Conservation (phyloP, 1,284 basidiomycete genomes). For the Pterulicium gracile region DNA sequence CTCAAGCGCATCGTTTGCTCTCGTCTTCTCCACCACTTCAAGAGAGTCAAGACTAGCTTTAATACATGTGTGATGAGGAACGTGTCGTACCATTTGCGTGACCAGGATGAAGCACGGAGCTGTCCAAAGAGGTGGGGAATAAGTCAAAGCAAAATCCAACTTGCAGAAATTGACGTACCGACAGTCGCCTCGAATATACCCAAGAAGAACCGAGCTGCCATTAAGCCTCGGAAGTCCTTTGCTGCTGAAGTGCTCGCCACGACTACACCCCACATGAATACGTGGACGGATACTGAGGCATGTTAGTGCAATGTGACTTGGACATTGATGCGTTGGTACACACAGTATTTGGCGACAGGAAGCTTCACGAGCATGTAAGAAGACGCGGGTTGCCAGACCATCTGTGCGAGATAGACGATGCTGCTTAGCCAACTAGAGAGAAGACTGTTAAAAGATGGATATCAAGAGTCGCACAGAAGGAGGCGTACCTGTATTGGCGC, state of each 20-base stretch:
- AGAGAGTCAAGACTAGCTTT: neutral
- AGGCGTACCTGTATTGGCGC: conserved; percentile 20
- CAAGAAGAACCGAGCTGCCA: conserved; percentile 29
- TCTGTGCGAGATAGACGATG: conserved; percentile 33
- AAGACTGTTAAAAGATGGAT: neutral
- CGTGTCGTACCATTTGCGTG: conserved; percentile 25
- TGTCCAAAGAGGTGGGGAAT: conserved; percentile 5
- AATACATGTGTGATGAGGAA: neutral
- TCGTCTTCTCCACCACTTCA: conserved; percentile 32
- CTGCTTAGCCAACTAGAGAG: conserved; percentile 30
- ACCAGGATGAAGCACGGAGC: conserved; percentile 32
- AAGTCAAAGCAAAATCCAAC: neutral
- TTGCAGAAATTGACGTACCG: conserved; percentile 15
- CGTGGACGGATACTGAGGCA: conserved; percentile 25
- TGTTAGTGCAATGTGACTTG: neutral
- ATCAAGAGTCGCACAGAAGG: neutral
- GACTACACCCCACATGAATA: conserved; percentile 29
- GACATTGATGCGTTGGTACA: conserved; percentile 7
- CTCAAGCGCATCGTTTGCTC: conserved; percentile 32
- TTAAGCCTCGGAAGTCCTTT: conserved; percentile 26
- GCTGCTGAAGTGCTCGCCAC: conserved; percentile 26
- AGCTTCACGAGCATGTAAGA: conserved; percentile 31
- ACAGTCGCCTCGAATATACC: conserved; percentile 35
- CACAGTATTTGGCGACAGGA: conserved; percentile 30
- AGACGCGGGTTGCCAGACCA: conserved; percentile 33